Evolutionary conservation across 306 rosid genomes (phyloP), one percentile per base, ranked within the genome.

Genomic region (Vigna hirtella): DNA sequence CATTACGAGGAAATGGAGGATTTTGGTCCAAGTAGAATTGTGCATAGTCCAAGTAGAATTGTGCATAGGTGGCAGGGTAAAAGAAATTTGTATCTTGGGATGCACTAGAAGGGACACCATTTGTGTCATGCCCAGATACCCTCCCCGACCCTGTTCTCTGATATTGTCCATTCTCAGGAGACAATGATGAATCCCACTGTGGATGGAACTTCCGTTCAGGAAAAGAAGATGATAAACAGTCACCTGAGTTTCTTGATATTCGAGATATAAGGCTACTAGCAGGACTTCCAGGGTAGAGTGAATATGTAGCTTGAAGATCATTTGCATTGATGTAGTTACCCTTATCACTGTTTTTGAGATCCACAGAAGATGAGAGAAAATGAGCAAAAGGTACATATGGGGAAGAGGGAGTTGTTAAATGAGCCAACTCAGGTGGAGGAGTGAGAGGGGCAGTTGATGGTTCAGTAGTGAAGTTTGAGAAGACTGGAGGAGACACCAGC

Each of bases 371-470:
- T 1, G 98, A 86, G 94, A 91, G n/a, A n/a, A 93, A 93, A 78
- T 83, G 97, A 75, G 99, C 99, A 83, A 86, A 96, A 32, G 99
- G 99, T 63, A 96, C 99, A 82, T 96, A 98, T 9, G 99, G 98
- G 66, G 98, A 93, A 77, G 99, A 96, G 45, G 99, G 99, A 62
- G 99, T 91, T n/a, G 99, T 96, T 62, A 96, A 80, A 86, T 96
- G 99, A 77, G 99, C 99, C 84, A 95, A 84, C 82, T 96, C 99
- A 1, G 98, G 99, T 16, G 98, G 99, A 77, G 99, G 99, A 73
- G 99, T 96, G 74, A 90, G 90, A 69, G 99, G 97, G 79, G 99
- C 97, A 62, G 99, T 96, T 32, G 98, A 96, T 28, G 99, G 99
- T 82, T 96, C 99, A 6, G 99, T 96, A 69, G 98, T 96, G 85